Base-by-base conservation (phyloP, 345 rosid genomes). In the Boechera retrofracta region DNA sequence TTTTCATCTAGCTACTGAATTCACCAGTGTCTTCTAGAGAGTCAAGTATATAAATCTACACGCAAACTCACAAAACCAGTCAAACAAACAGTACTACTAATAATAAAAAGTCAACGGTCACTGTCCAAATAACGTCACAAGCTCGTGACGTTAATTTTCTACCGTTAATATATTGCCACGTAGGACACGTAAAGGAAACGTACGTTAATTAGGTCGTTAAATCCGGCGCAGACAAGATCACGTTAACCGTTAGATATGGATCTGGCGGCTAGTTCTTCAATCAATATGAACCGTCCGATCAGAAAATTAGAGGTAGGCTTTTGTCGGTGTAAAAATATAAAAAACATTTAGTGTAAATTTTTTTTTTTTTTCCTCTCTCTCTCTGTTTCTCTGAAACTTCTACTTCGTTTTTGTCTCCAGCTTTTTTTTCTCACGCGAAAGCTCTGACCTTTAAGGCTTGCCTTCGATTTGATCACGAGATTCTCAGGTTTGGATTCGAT, bases 231-330 rank as follows among this genome's bases (percentile, higher is more conserved):
- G 76, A 57, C 61, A 38, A 64, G 9, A 48, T 64, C 29, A 56
- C 55, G 0, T 38, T 32, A 54, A 49, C 77, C 77, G 77, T 72
- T 78, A 29, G 77, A 78, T 78, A 10, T 65, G 10, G 73, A 78
- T 78, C 69, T 78, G 81, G 73, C 81, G 81, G 81, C 77, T 39
- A 13, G 3, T 72, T 66, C 31, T 13, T 47, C 15, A 65, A 64
- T 71, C 29, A 41, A 58, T 49, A 31, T 41, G 47, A 31, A 48
- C 73, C 77, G 81, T 72, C 41, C 63, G 81, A 77, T 77, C 38
- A 36, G 12, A 48, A 58, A 48, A 48, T 58, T 6, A 11, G 65
- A 69, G 74, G 49, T 35, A 54, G 42, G 71, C 71, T 77, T 60
- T 49, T 65, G 77, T 65, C 74, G 79, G 79, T 76, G 79, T 38